Conservation (phyloP, 139 green algal genomes). For the Picochlorum sp. region DNA sequence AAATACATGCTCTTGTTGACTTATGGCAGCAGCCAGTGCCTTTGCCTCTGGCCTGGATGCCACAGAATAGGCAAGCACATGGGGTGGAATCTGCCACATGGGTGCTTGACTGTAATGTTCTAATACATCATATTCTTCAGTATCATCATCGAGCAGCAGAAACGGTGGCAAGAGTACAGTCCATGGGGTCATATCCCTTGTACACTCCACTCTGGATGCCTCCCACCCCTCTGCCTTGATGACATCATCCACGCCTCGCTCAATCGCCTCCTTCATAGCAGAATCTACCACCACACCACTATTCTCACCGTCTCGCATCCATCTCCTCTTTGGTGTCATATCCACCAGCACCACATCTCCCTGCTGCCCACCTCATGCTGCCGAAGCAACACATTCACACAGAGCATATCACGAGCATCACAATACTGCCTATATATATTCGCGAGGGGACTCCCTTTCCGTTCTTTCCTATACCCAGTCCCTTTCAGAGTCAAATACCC, state of each 20-base stretch:
- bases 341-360: constrained; percentile 49
- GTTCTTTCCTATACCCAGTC: constrained; percentile 51
- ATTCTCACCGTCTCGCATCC: neutral
- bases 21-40: constrained; percentile 20
- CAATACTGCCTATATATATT: constrained; percentile 60
- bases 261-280: neutral
- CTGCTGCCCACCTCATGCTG: constrained; percentile 22
- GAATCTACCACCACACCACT: neutral
- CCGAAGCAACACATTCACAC: constrained; percentile 53
- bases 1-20: constrained; percentile 16
- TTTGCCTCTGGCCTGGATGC: neutral
- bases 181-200: constrained; percentile 12
- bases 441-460: constrained; percentile 54
- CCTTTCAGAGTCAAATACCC: constrained; percentile 46
- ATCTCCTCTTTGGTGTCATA: neutral
- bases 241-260: too few species aligned
- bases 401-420: constrained; percentile 39
- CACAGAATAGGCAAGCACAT: neutral
- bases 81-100: constrained; percentile 1
- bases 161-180: constrained; percentile 18
- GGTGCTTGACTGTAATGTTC: constrained; percentile 14
- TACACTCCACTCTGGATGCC: too few species aligned
- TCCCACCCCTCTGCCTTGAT: too few species aligned
- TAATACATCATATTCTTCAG: neutral
- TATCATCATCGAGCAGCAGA: neutral